Conservation (phyloP, 2,329 filamentous ascomycete genomes). For the Aspergillus awamori region DNA sequence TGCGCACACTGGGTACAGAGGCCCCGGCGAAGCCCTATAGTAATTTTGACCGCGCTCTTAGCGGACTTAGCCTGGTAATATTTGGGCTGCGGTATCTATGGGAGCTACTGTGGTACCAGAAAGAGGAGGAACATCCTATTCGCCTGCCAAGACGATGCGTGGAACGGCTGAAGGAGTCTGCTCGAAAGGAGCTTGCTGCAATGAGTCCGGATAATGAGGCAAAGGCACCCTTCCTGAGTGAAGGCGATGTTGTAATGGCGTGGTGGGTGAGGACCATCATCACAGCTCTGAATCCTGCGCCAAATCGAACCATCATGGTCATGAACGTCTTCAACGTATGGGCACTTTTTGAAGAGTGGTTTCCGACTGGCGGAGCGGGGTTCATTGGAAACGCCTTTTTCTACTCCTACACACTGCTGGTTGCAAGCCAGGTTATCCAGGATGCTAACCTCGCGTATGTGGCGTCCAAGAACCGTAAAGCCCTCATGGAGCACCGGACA, state of each 20-base stretch:
- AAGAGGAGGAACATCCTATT: constrained; percentile 41
- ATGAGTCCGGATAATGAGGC: not conserved
- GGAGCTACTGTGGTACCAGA: constrained; percentile 36
- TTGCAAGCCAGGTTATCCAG: constrained; percentile 12
- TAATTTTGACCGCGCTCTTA: not conserved
- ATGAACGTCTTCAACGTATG: constrained; percentile 47
- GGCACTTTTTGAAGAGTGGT: constrained; percentile 32
- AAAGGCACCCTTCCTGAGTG: constrained; percentile 46
- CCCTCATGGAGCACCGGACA: constrained; percentile 23
- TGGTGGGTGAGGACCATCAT: constrained; percentile 43
- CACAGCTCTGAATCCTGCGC: constrained; percentile 26
- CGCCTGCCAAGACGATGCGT: constrained; percentile 43
- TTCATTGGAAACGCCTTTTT: constrained; percentile 29
- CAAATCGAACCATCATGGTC: constrained; percentile 38
- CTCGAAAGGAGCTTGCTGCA: constrained; percentile 15
- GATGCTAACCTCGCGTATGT: constrained; percentile 8
- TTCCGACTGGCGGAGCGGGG: constrained; percentile 26
- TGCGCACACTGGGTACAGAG: constrained; percentile 30
- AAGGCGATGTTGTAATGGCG: constrained; percentile 51
- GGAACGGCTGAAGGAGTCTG: constrained; percentile 28
- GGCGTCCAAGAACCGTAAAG: constrained; percentile 18
- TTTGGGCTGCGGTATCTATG: constrained; percentile 42
- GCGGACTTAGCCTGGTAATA: constrained; percentile 8
- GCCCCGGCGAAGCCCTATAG: not conserved
- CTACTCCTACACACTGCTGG: constrained; percentile 9